Conservation (phyloP, 345 rosid genomes). For the Eucalyptus coolabah region DNA sequence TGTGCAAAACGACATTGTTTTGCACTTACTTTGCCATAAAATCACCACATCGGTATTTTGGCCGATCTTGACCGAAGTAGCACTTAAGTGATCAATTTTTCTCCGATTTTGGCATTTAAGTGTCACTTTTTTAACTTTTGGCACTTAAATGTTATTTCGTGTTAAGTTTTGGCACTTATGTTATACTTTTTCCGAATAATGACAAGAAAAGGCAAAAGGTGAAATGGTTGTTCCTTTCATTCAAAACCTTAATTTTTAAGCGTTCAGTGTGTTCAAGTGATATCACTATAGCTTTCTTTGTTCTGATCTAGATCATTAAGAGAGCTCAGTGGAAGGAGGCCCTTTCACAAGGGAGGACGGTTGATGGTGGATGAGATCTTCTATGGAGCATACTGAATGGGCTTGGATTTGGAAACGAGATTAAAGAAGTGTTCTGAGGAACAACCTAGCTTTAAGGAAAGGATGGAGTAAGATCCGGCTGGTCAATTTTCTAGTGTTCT, state of each 20-base stretch:
- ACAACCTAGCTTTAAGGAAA: background rate
- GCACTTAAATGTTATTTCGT: too few species aligned
- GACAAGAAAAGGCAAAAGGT: background rate
- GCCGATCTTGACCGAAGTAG: accelerated
- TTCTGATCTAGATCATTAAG: background rate
- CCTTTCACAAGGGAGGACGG: background rate
- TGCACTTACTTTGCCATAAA: too few species aligned
- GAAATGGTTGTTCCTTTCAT: background rate
- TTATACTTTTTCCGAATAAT: background rate
- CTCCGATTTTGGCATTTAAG: too few species aligned
- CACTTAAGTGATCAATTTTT: too few species aligned
- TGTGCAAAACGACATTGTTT: too few species aligned
- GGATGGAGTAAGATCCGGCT: background rate
- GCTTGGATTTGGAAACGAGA: background rate
- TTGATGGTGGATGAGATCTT: background rate
- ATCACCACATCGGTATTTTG: too few species aligned
- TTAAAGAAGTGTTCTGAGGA: background rate
- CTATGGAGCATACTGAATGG: background rate
- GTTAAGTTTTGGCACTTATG: too few species aligned
- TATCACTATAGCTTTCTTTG: background rate
- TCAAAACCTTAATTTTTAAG: background rate
- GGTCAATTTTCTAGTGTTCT: background rate
- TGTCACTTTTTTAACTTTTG: too few species aligned
- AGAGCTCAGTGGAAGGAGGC: background rate
- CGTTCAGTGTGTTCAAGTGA: background rate